A percentile compares a stretch with the other conserved stretches of the same genome.
Conservation (phyloP, 805 yeast genomes). For the Starmerella floricola region DNA sequence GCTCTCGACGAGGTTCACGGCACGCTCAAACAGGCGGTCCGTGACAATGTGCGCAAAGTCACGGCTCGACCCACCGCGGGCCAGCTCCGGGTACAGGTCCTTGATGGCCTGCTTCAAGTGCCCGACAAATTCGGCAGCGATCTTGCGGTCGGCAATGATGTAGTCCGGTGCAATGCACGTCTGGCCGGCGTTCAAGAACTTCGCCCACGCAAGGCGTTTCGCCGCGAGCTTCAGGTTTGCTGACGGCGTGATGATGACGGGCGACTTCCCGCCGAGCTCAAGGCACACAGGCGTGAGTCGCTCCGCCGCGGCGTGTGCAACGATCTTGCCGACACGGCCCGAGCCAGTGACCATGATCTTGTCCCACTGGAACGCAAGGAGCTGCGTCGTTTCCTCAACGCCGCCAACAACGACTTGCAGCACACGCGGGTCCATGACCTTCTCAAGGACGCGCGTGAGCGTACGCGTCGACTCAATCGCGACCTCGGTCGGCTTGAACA, state of each 20-base stretch:
- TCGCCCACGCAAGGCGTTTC: constrained; percentile 64
- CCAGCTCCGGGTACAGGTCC: constrained; percentile 36
- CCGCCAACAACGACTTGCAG: constrained; percentile 63
- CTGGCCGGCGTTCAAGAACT: constrained; percentile 74
- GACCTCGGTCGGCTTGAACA: constrained; percentile 63
- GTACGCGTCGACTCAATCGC: constrained; percentile 49
- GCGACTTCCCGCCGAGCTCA: constrained; percentile 90
- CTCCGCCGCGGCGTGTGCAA: constrained; percentile 74
- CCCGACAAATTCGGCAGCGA: constrained; percentile 41
- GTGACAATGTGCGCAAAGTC: constrained; percentile 53
- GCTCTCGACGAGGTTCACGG: constrained; percentile 33
- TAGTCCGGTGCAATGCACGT: constrained; percentile 87
- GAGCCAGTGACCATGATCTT: constrained; percentile 82
- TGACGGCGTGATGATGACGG: constrained; percentile 53
- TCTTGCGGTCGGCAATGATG: constrained; percentile 48
- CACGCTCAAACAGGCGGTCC: constrained; percentile 39
- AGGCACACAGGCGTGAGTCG: constrained; percentile 65
- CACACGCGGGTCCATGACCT: constrained; percentile 44
- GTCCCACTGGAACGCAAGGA: constrained; percentile 59
- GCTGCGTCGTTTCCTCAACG: constrained; percentile 44
- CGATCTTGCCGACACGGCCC: constrained; percentile 57
- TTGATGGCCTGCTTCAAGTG: constrained; percentile 33
- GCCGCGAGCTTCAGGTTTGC: constrained; percentile 35
- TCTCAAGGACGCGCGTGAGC: constrained; percentile 43
- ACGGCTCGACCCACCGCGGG: not conserved